Percentiles rank a stretch among this genome's conserved stretches.
phyloP scores from a whole-genome alignment of 805 yeast genomes.

The Lachancea lanzarotensis region DNA sequence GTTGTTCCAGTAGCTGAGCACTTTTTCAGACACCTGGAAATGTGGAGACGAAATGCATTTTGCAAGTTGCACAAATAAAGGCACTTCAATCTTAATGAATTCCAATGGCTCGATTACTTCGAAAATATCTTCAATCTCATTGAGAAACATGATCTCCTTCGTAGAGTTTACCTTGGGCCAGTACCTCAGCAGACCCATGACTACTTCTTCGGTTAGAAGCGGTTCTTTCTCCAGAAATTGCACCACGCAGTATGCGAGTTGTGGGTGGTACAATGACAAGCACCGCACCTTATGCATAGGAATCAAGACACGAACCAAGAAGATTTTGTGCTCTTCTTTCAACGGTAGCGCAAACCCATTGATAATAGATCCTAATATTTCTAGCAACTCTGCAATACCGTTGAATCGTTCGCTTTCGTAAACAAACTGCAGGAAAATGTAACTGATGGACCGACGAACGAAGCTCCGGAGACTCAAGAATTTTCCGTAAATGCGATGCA shows the following conservation, averaged over 20 bases:
- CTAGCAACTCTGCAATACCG: constrained; percentile 91
- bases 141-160: constrained; percentile 90
- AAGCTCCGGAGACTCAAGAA: constrained; percentile 83
- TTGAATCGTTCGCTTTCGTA: constrained; percentile 95
- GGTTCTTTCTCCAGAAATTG: constrained; percentile 97
- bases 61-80: constrained; percentile 87
- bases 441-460: constrained; percentile 84
- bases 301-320: constrained; percentile 74
- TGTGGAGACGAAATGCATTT: constrained; percentile 92
- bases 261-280: constrained; percentile 88
- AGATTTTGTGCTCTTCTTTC: constrained; percentile 93
- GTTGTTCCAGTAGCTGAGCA: constrained; percentile 87
- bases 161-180: constrained; percentile 97
- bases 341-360: constrained; percentile 97
- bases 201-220: constrained; percentile 86
- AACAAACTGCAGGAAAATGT: constrained; percentile 85
- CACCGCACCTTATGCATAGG: constrained; percentile 92
- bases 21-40: constrained; percentile 96
- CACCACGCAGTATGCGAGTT: constrained; percentile 91
- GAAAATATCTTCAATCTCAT: constrained; percentile 93
- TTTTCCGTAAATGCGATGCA: constrained; percentile 94
- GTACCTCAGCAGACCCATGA: constrained; percentile 83
- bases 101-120: constrained; percentile 94
- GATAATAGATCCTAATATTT: constrained; percentile 91
- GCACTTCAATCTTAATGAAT: constrained; percentile 85